Evolutionary conservation across 805 yeast genomes (phyloP).

Genomic region (Nakazawaea ambrosiae): DNA sequence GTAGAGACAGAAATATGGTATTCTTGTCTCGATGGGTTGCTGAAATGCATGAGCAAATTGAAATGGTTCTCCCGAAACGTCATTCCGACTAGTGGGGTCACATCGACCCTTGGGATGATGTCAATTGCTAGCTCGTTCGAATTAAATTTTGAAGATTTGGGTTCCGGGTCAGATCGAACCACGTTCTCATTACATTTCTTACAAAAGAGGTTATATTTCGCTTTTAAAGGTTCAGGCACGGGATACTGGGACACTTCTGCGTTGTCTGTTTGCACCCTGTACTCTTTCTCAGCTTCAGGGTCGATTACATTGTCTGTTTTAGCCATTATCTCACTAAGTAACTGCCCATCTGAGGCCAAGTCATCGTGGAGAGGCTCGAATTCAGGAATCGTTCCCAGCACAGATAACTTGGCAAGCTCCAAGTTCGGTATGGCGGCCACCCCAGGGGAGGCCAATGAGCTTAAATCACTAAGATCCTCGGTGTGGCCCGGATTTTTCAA

Average conservation of each 20-base stretch:
- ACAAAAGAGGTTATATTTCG: constrained; percentile 15
- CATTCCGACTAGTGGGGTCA: constrained; percentile 4
- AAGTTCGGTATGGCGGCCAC: too few species aligned
- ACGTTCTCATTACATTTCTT: constrained; percentile 16
- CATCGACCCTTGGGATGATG: constrained; percentile 17
- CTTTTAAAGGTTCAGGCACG: constrained; percentile 13
- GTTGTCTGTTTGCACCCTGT: too few species aligned
- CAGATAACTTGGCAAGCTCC: too few species aligned
- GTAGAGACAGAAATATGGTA: background rate
- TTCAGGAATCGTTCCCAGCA: background rate
- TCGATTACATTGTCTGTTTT: too few species aligned
- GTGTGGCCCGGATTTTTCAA: too few species aligned
- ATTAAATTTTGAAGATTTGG: constrained; percentile 15
- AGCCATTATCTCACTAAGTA: too few species aligned
- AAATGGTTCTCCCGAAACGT: background rate
- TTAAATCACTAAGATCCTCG: too few species aligned
- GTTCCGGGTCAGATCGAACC: constrained; percentile 15
- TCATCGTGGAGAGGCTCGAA: too few species aligned
- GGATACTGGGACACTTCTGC: too few species aligned
- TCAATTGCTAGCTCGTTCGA: constrained; percentile 14
- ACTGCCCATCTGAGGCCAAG: too few species aligned
- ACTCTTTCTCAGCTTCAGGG: too few species aligned
- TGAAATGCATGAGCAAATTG: background rate
- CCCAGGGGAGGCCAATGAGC: too few species aligned
- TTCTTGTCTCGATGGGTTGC: background rate